Evolutionary conservation across 2,329 filamentous ascomycete genomes (phyloP).

Genomic region (Cryphonectria nitschkei): DNA sequence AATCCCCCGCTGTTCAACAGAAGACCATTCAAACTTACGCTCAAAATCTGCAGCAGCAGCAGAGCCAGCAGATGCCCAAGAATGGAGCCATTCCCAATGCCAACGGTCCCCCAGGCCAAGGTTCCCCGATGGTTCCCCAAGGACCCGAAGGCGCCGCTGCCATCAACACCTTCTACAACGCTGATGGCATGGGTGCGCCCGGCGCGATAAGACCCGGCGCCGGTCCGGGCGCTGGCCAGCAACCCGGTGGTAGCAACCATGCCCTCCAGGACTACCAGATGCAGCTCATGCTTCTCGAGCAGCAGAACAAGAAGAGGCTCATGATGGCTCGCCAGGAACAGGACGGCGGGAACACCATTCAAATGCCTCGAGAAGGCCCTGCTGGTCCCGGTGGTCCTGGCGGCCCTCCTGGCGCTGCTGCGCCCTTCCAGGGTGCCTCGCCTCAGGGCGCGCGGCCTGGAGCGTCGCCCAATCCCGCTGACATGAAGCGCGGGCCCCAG

Average conservation of each 20-base stretch:
- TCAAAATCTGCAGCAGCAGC: slow-evolving; percentile 80
- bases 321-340: slow-evolving; percentile 83
- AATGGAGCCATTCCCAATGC: slow-evolving; percentile 74
- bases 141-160: slow-evolving; percentile 66
- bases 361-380: slow-evolving; percentile 55
- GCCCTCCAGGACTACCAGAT: slow-evolving; percentile 88
- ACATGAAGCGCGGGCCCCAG: slow-evolving; percentile 78
- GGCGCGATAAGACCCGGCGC: slow-evolving; percentile 59
- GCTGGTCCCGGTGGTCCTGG: slow-evolving; percentile 54
- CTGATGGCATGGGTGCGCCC: slow-evolving; percentile 60
- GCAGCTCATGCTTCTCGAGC: slow-evolving; percentile 84
- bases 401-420: slow-evolving; percentile 41
- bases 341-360: slow-evolving; percentile 62
- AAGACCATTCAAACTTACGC: slow-evolving; percentile 90
- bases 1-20: slow-evolving; percentile 66
- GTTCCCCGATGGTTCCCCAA: slow-evolving; percentile 79
- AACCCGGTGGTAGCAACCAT: slow-evolving; percentile 68
- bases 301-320: slow-evolving; percentile 84
- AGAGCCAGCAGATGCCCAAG: slow-evolving; percentile 78
- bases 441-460: slow-evolving; percentile 70
- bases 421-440: slow-evolving; percentile 68
- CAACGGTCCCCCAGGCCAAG: slow-evolving; percentile 72
- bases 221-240: slow-evolving; percentile 51
- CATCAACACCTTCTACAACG: slow-evolving; percentile 65
- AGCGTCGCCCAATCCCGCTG: slow-evolving; percentile 75